A percentile compares a stretch with the other conserved stretches of the same genome.
Evolutionary conservation across 2,329 filamentous ascomycete genomes (phyloP).

Genomic region (Calycina herbarum): DNA sequence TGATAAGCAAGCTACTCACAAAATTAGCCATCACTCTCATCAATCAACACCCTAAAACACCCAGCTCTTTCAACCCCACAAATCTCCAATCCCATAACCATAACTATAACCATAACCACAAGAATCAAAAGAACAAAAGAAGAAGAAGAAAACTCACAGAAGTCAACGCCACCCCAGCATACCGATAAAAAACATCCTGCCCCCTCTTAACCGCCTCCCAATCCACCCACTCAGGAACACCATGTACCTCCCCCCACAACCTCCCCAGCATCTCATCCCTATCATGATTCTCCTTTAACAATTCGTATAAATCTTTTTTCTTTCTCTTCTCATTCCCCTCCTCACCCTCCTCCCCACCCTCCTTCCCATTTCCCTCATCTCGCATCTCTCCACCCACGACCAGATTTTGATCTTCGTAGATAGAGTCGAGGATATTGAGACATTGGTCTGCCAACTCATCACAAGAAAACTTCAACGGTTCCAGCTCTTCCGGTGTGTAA

Average conservation of each 20-base stretch:
- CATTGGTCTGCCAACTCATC: constrained; percentile 68
- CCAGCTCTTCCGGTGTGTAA: constrained; percentile 56
- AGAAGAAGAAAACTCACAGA: constrained; percentile 41
- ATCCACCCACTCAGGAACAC: constrained; percentile 72
- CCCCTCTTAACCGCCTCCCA: constrained; percentile 74
- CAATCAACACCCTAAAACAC: too few relatives aligned
- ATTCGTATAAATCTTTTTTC: constrained; percentile 57
- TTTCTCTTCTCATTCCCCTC: constrained; percentile 27
- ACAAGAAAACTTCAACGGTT: constrained; percentile 63
- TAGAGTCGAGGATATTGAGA: constrained; percentile 60
- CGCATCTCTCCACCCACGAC: constrained; percentile 25
- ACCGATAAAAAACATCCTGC: constrained; percentile 76
- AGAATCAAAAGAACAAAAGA: not conserved
- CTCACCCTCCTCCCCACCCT: constrained; percentile 27
- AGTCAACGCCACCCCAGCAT: constrained; percentile 66
- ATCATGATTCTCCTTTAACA: constrained; percentile 59
- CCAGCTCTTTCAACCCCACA: too few relatives aligned
- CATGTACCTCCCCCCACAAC: constrained; percentile 68
- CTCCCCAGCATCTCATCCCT: constrained; percentile 54
- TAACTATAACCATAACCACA: not conserved
- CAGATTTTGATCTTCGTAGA: constrained; percentile 20
- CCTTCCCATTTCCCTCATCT: not conserved
- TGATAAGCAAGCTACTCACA: constrained; percentile 49
- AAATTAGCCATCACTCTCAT: constrained; percentile 5
- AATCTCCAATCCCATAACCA: too few relatives aligned